Conservation (phyloP, 2,329 filamentous ascomycete genomes). For the Diaporthe sp. region DNA sequence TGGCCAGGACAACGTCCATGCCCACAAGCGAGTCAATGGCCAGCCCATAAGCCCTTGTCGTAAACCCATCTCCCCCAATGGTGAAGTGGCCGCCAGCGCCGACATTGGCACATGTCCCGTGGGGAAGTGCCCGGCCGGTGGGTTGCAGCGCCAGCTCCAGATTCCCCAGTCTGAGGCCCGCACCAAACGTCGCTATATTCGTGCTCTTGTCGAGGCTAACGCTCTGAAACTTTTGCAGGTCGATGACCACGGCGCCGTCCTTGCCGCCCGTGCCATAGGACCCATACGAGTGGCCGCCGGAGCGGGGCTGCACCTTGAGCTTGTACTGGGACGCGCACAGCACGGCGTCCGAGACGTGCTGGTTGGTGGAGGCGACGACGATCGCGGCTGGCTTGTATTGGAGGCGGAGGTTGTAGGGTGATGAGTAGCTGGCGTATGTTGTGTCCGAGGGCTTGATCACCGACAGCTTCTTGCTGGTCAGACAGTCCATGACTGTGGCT, state of each 20-base stretch:
- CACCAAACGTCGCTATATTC: conserved; percentile 54
- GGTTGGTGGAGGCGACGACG: conserved; percentile 50
- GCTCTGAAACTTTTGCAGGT: conserved; percentile 56
- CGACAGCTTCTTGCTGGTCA: conserved; percentile 6
- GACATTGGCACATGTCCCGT: conserved; percentile 62
- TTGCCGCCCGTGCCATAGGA: conserved; percentile 61
- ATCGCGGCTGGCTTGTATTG: conserved; percentile 51
- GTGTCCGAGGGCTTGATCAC: conserved; percentile 17
- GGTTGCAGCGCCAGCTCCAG: conserved; percentile 54
- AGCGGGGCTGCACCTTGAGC: conserved; percentile 64
- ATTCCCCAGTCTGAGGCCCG: conserved; percentile 59
- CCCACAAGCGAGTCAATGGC: conserved; percentile 64
- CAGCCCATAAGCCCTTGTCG: conserved; percentile 63
- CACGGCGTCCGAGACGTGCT: conserved; percentile 61
- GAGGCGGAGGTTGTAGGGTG: conserved; percentile 50
- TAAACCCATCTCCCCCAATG: conserved; percentile 61
- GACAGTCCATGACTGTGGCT: conserved; percentile 7
- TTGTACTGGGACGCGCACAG: conserved; percentile 57
- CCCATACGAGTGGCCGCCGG: conserved; percentile 68
- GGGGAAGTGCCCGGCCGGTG: conserved; percentile 54
- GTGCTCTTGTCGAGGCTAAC: conserved; percentile 51
- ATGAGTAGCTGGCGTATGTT: conserved; percentile 16
- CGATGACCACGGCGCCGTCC: conserved; percentile 57
- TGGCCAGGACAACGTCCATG: conserved; percentile 61
- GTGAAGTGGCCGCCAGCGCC: conserved; percentile 62